Evolutionary conservation across 768 basidiomycete species (phyloP).

Genomic region (Mycena chlorophos): DNA sequence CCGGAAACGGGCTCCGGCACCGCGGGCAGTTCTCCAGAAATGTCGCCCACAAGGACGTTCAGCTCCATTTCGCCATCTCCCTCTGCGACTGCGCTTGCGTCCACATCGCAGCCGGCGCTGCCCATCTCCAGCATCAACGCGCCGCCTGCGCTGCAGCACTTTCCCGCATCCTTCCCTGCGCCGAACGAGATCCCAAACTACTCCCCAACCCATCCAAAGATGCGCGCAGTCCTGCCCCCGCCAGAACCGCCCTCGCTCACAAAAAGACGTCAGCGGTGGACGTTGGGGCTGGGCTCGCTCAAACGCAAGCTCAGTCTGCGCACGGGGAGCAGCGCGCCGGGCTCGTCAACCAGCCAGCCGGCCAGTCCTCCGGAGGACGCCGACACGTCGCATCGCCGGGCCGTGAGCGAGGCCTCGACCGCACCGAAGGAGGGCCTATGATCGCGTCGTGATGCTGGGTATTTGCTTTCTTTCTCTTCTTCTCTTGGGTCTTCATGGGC

Average conservation of each 20-base stretch:
- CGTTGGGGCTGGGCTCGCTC: constrained; percentile 11
- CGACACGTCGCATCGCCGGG: constrained; percentile 2
- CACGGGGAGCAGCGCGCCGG: constrained; percentile 4
- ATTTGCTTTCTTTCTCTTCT: not conserved
- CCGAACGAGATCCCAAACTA: constrained; percentile 18
- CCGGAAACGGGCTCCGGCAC: no score
- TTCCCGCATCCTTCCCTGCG: constrained; percentile 17
- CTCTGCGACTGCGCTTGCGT: constrained; percentile 4
- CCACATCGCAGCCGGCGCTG: constrained; percentile 19
- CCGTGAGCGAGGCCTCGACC: constrained; percentile 5
- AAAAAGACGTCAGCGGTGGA: constrained; percentile 20
- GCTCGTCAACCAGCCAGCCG: not conserved
- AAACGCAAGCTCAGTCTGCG: constrained; percentile 17
- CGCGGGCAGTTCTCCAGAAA: constrained; percentile 4
- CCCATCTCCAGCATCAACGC: constrained; percentile 2
- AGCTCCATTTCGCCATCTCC: constrained; percentile 14
- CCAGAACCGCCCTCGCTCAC: constrained; percentile 19
- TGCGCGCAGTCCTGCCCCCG: constrained; percentile 16
- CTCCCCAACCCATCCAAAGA: constrained; percentile 21
- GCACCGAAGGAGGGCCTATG: not conserved
- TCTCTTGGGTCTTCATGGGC: not conserved
- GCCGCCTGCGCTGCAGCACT: constrained; percentile 19
- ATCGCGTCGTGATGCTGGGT: not conserved
- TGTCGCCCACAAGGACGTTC: constrained; percentile 16
- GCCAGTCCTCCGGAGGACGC: constrained; percentile 1